Evolutionary conservation across 2,329 filamentous ascomycete genomes (phyloP), one percentile per base, ranked within the genome.

Genomic region (Nothopassalora personata): DNA sequence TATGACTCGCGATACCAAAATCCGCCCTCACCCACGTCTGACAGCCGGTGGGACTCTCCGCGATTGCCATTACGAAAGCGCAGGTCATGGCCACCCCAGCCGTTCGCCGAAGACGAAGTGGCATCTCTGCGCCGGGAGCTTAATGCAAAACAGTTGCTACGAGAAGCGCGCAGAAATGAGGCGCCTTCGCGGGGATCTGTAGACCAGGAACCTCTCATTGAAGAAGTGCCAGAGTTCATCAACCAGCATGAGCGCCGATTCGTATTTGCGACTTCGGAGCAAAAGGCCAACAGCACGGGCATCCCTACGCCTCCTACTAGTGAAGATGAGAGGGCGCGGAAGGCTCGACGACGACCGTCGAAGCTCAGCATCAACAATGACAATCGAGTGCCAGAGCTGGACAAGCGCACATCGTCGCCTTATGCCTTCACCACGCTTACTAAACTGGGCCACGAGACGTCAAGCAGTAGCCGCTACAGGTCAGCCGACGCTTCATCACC

Each of bases 51-150:
- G 43, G 31, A 47, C 13, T 56, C 58, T 58, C 67, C 57, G 27
- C 66, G 61, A 23, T 69, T 63, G 45, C 65, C 62, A 7, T 47
- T 56, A 50, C 52, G 57, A 57, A 64, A 59, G 55, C 64, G 63
- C 53, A 64, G 68, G 47, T 72, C 63, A 56, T 80, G 77, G 69
- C 85, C 87, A 5, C 87, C 87, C 1, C 78, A 79, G 18, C 86
- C 88, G 4, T 85, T 74, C 36, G 86, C 87, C 51, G 88, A 92
- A 71, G 88, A 91, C 69, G 88, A 90, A 71, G 75, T 71, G 15
- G 79, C 77, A 13, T 83, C 87, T 7, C 73, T 90, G 39, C 81
- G 81, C 5, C 84, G 80, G 70, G 88, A 91, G 69, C 74, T 83
- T 66, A 77, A 79, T 28, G 67, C 71, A 47, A 73, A 74, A 30